Base-by-base conservation (phyloP, 306 rosid species). In the Geum urbanum region DNA sequence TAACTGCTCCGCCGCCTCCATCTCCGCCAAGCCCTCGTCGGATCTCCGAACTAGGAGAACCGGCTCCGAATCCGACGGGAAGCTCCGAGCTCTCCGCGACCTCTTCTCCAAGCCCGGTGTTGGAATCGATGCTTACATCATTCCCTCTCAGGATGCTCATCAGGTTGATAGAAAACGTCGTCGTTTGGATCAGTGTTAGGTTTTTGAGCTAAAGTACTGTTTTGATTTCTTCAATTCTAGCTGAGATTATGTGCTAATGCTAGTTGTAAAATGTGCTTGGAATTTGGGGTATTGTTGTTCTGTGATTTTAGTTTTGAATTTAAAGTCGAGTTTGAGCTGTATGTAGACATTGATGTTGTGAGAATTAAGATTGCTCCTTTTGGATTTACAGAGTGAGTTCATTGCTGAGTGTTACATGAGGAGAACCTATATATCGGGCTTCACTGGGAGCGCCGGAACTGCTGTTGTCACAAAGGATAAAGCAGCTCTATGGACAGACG, bases 401-500 rank as follows among this genome's bases (percentile, higher is more conserved):
- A 94, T 94, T 72, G 98, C 92, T 70, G 89, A 94, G 60, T 90
- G 97, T 80, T 90, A 83, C 74, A 80, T 71, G 85, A 85, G 98
- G 87, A 83, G 97, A 84, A 74, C 88, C 7, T 94, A 78, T 84
- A 77, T 90, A 75, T 88, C 97, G 0, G 98, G 96, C 20, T 94
- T 94, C 63, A 88, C 90, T 51, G 98, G 97, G 51, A 94, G 95
- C 66, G 95, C 97, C 71, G 98, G 97, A 52, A 94, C 98, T 52
- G 97, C 92, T 39, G 92, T 94, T 66, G 92, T 94, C 66, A 88
- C 97, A 0, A 88, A 84, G 77, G 96, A 94, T 80, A 85, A 84
- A 78, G 96, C 97, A 67, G 98, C 96, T 67, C 89, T 94, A 39
- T 94, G 98, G 98, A 94, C 98, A 0, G 98, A 94, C 71, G 98